Base-by-base conservation (phyloP, 495 filamentous ascomycete genomes). In the Xylaria venustula region DNA sequence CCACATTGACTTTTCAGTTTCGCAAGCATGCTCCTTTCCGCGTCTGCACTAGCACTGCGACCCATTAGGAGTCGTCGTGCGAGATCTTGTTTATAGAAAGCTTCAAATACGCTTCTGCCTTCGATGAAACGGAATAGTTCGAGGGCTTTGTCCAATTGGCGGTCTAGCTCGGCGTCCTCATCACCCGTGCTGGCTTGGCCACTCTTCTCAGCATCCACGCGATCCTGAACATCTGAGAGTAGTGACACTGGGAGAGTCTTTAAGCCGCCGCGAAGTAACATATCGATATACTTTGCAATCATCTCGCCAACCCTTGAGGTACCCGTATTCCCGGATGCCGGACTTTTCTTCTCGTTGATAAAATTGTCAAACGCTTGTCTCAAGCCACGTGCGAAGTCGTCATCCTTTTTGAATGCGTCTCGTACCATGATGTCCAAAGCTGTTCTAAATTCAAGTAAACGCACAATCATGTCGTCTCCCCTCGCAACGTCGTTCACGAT, bases 41-140 rank as follows among this genome's bases (percentile, higher is more conserved):
- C 93, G 76, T 98, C 95, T 19, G 90, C 88, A 67, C 90, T 96
- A 11, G 94, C 94, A 69, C 91, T 96, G 61, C 93, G 85, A 30
- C 86, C 88, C 88, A 98, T 90, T 41, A 99, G 79, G 22, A 99
- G 78, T 26, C 94, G 85, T 7, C 91, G 83, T 1, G 95, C 93
- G 48, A 99, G 85, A 68, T 97, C 93, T 60, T 91, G 94, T 80
- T 98, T 98, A 81, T 99, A 99, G 67, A 99, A 98, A 4, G 92
- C 94, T 67, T 98, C 94, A 66, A 99, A 99, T 0, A 97, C 92
- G 41, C 92, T 92, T 71, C 98, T 99, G 22, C 95, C 94, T 68
- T 97, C 88, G 58, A 99, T 91, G 72, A 97, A 98, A 4, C 94
- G 85, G 80, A 99, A 99, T 7, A 99, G 81, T 64, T 97, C 93